Base-by-base conservation (phyloP, 1,284 basidiomycete genomes). In the Paramarasmius palmivorus region DNA sequence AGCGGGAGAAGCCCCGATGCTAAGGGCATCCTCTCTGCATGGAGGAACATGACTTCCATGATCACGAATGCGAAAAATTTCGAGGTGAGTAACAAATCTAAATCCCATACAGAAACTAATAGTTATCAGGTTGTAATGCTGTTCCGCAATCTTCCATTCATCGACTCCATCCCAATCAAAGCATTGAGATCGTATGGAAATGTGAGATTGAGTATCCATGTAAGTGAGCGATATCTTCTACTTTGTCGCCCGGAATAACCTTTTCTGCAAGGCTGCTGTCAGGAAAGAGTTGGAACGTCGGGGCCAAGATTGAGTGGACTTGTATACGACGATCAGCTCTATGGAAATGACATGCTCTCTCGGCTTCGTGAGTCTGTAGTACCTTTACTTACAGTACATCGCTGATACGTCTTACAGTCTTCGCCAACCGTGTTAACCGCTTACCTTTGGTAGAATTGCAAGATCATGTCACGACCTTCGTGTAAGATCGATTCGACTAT, bases 381-480 rank as follows among this genome's bases (percentile, higher is more conserved):
- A 17, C 22, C 23, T 26, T 26, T 32, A 12, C 29, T 6, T 32
- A 32, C 6, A 32, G 7, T 12, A 6, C 29, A 32, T n/a, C n/a
- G 12, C 29, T 32, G 19, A 17, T 12, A 41, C 19, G 12, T 14
- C 2, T 29, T 23, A 9, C 44, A 46, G 44, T 46, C 12, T 46
- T 25, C 29, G 23, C 15, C 22, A 46, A 46, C 17, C 15, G 22
- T 9, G 26, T 23, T 12, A 46, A 46, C 26, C 23, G 29, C 12
- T 23, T 22, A 12, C 44, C 44, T 17, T 46, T 46, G 26, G 2
- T 17, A 29, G 44, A 46, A 23, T 23, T 46, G 22, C 22, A 22
- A 26, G 44, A 46, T 46, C 44, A 46, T 46, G 44, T 46, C 8
- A 46, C 44, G 17, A 46, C 44, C 20, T 46, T 46, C 20, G 23